Base-by-base conservation (phyloP, 345 rosid genomes). In the Syzygium aromaticum region DNA sequence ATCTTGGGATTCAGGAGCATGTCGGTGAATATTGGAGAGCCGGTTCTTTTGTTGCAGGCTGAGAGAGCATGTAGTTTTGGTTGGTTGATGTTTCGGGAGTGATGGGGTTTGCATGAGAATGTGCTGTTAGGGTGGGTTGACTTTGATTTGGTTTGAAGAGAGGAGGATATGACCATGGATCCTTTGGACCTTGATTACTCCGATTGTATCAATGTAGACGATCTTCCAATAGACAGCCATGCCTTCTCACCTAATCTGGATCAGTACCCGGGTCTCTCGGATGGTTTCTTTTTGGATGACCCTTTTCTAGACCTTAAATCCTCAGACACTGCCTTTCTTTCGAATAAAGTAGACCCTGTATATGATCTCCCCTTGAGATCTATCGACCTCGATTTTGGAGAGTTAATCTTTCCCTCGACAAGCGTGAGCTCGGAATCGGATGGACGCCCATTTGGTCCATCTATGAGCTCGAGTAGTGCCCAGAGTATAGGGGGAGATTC, bases 101-200 rank as follows among this genome's bases (percentile, higher is more conserved):
- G 46, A 54, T 54, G 59, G 59, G 19, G 17, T n/a, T 63, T 14
- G 19, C 38, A 13, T 63, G 33, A 14, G 30, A 63, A 63, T 28
- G 2, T 63, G 73, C 30, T 63, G 38, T 13, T 63, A n/a, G 73
- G 38, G 73, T 14, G 12, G 8, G 17, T 22, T 54, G 73, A 63
- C 38, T 6, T 63, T 14, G 73, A 63, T 63, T 13, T 38, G 64
- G 38, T 25, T 63, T 3, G 16, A 0, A 63, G 90, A 57, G 88
- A 89, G 87, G 88, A 64, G 87, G 88, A 87, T 85, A 22, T 46
- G 64, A 51, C 59, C 15, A 86, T 86, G 87, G 87, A 73, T 86
- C 49, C 84, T 46, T 84, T 3, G 40, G 13, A 4, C 38, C 51
- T 22, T 3, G 84, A 86, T 30, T 43, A 21, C 84, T 86, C 84